These are phyloP conservation scores for Sabuloglossum arenarium DNA, from an alignment of 495 filamentous ascomycete species.

Conservation along the genomic window DNA sequence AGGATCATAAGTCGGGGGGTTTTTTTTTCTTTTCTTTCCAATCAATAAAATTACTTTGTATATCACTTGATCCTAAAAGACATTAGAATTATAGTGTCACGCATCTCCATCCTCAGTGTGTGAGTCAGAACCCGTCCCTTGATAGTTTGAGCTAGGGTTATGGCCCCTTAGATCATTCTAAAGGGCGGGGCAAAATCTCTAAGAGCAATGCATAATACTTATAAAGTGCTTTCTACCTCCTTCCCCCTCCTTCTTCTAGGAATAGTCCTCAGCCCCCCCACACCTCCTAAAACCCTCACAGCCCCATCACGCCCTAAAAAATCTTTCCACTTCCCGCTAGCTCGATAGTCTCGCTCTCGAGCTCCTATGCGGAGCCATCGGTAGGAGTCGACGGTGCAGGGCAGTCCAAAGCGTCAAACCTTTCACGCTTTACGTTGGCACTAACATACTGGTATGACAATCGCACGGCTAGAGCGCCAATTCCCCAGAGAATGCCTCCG, in stretches of 20 bases:
- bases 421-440: constrained; percentile 28
- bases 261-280: neutral
- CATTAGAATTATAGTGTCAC: too few species aligned
- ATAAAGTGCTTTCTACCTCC: too few species aligned
- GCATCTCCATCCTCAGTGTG: too few species aligned
- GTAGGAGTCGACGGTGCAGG: constrained; percentile 13
- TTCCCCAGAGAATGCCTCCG: constrained; percentile 48
- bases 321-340: neutral
- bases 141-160: too few species aligned
- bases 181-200: too few species aligned
- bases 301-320: neutral
- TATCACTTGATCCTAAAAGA: too few species aligned
- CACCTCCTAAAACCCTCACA: neutral
- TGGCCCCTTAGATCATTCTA: too few species aligned
- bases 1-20: too few species aligned
- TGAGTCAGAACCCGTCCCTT: too few species aligned
- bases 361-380: neutral
- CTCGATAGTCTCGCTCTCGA: neutral
- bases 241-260: neutral
- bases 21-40: too few species aligned
- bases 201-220: too few species aligned
- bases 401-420: constrained; percentile 43
- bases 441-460: constrained; percentile 27
- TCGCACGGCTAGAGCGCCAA: constrained; percentile 32
- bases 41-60: too few species aligned